Evolutionary conservation across 2,329 filamentous ascomycete species (phyloP), one percentile per base, ranked within the genome.

Genomic region (Ceratocystis colombiana): DNA sequence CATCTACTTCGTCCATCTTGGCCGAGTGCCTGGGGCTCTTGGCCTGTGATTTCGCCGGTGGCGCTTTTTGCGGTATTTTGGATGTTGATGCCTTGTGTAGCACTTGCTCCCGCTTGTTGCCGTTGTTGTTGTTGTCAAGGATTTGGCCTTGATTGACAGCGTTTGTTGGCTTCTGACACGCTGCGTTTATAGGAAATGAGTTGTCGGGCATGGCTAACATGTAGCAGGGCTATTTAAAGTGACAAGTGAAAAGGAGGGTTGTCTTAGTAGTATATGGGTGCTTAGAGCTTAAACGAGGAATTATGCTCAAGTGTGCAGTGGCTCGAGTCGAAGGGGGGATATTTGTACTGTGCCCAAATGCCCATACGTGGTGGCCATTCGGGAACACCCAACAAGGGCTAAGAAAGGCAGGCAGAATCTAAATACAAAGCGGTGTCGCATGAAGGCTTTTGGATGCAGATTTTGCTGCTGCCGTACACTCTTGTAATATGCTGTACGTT

Each of bases 1-100:
- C 89, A 84, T 94, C 89, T 72, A 86, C 41, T 33, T 66, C 63
- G 44, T 68, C 66, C 17, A 37, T 61, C 25, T 59, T 64, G 10
- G 50, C 62, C 5, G 15, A 1, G n/a, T 25, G n/a, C 30, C 48
- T 30, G 7, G 61, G 12, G 46, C n/a, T 41, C 17, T 53, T 22
- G 25, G 20, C n/a, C 12, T 22, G 45, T 48, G 25, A 22, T 53
- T 53, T 46, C 8, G 6, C n/a, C 12, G 5, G 5, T 20, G 33
- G 30, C n/a, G n/a, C 8, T 37, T 44, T 64, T 44, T 4, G 4
- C 8, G 33, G 30, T 28, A 10, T 25, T 37, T 28, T 64, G n/a
- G 63, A 10, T 20, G n/a, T 57, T 37, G 61, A 41, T 25, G 7
- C 17, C 28, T 25, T 53, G 48, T 25, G 8, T 33, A 17, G 55